Conservation (phyloP, 2,329 filamentous ascomycete species). For the Botrytis aclada region DNA sequence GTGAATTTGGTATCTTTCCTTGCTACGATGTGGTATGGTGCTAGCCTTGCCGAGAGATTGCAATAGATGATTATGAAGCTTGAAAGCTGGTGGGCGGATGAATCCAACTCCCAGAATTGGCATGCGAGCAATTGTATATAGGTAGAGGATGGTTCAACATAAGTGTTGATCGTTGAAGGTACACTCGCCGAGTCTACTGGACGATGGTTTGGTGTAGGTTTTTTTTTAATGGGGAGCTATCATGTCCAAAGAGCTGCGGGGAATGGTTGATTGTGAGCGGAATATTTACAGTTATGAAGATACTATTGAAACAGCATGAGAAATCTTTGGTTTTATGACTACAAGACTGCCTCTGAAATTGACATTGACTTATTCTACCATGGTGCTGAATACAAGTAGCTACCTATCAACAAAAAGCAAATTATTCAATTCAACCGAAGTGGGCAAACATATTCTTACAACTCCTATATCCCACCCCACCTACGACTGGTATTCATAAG, state of each 20-base stretch:
- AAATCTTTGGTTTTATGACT: not conserved
- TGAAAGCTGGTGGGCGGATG: not conserved
- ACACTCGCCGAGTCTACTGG: not conserved
- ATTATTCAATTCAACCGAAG: constrained; percentile 5
- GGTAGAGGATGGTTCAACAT: not conserved
- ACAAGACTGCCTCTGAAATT: not conserved
- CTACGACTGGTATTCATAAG: constrained; percentile 13
- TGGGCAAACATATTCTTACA: constrained; percentile 1
- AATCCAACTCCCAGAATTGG: not conserved
- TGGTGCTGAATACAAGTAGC: not conserved
- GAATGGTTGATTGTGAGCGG: not conserved
- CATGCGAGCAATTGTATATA: not conserved
- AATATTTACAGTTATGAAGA: not conserved
- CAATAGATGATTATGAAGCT: constrained; percentile 20
- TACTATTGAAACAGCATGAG: not conserved
- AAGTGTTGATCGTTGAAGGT: not conserved
- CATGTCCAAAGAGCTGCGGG: not conserved
- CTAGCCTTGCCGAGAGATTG: constrained; percentile 52
- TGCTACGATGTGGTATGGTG: constrained; percentile 73
- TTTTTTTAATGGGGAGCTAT: not conserved
- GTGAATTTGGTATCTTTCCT: constrained; percentile 71
- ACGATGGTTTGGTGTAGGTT: not conserved
- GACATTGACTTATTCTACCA: not conserved
- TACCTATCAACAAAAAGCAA: not conserved
- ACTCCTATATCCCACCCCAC: constrained; percentile 5